These are phyloP conservation scores for Fraxinus latifolia DNA, from an alignment of 305 asterid genomes.

Conservation along the genomic window DNA sequence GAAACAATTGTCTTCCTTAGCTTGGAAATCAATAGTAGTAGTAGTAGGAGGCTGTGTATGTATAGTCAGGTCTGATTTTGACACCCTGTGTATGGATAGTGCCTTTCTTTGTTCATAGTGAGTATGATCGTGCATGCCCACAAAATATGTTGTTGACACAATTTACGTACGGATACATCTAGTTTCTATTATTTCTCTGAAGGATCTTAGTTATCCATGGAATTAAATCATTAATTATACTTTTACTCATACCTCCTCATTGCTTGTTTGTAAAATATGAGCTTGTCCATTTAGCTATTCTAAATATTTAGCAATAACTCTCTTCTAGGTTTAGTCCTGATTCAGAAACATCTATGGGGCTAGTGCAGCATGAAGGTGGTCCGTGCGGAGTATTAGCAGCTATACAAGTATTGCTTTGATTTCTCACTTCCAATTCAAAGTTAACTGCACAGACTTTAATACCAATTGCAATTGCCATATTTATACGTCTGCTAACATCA, in stretches of 20 bases:
- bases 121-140: not conserved
- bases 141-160: not conserved
- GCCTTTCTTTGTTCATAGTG: not conserved
- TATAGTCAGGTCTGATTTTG: not conserved
- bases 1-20: not conserved
- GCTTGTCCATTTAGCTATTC: conserved; percentile 15
- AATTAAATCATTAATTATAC: conserved; percentile 4
- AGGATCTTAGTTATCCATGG: not conserved
- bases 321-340: conserved; percentile 77
- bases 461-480: not conserved
- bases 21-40: not conserved
- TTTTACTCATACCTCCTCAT: not conserved
- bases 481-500: not conserved
- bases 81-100: not conserved
- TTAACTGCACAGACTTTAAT: conserved; percentile 3
- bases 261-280: not conserved
- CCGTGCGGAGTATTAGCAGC: conserved; percentile 98
- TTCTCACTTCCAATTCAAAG: conserved; percentile 24
- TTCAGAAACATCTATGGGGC: conserved; percentile 89
- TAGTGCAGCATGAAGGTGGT: conserved; percentile 98
- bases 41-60: not conserved
- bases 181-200: not conserved
- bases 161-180: not conserved
- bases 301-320: conserved; percentile 10
- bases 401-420: conserved; percentile 64